Percentiles rank a stretch among this genome's conserved stretches.
These are phyloP conservation scores for Limnanthes douglasii DNA, from an alignment of 345 rosid genomes.

Conservation along the genomic window DNA sequence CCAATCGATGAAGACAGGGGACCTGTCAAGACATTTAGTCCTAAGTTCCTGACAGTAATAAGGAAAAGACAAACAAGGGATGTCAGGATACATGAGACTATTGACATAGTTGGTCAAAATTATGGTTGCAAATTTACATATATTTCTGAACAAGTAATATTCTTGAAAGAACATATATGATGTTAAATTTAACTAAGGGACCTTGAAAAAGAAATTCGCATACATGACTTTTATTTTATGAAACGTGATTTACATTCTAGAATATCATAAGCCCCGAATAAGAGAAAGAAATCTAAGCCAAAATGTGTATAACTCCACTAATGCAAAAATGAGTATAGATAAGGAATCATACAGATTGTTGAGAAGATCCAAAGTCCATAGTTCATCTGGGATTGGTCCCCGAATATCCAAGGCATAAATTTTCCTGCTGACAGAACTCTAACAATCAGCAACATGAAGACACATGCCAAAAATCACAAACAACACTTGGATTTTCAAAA, in stretches of 20 bases:
- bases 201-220: too few species aligned
- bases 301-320: too few species aligned
- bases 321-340: not conserved
- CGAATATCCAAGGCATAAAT: slow-evolving; percentile 9
- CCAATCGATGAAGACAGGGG: slow-evolving; percentile 19
- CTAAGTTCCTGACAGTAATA: slow-evolving; percentile 11
- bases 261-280: too few species aligned
- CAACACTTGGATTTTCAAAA: not conserved
- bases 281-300: too few species aligned
- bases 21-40: slow-evolving; percentile 16
- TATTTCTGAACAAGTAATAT: not conserved
- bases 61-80: not conserved
- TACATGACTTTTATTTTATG: too few species aligned
- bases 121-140: not conserved
- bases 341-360: slow-evolving; percentile 12
- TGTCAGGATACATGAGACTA: not conserved
- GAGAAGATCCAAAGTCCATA: slow-evolving; percentile 18
- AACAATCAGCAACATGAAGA: too few species aligned
- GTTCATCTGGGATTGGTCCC: slow-evolving; percentile 17
- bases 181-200: too few species aligned
- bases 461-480: not conserved
- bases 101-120: not conserved
- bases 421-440: slow-evolving; percentile 13
- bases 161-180: not conserved
- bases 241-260: too few species aligned